Base-by-base conservation (phyloP, 192 early-diverging fungal species). In the Coemansia sp. region DNA sequence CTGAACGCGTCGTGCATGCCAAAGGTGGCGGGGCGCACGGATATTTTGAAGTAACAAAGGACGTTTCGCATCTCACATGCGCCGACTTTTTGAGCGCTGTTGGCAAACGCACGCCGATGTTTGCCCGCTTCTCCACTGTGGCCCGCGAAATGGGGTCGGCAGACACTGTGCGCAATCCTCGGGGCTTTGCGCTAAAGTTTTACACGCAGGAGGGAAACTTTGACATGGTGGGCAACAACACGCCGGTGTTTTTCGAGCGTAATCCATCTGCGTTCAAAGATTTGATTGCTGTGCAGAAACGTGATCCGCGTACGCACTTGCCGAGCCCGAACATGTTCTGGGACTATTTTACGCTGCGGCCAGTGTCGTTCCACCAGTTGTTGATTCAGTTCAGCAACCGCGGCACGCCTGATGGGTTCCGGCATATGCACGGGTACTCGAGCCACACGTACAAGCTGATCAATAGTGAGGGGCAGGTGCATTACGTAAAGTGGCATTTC, bases 401-500 rank as follows among this genome's bases (percentile, higher is more conserved):
- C 60, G 87, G 87, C 57, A 88, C 86, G 2, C 91, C 91, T 12
- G 72, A 84, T 54, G 85, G 84, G 6, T 88, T 70, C 85, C 63
- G 52, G 59, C 59, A 49, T 50, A 64, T 48, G 62, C 71, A 37
- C 47, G 72, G 50, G 65, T 62, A 49, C 79, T 78, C 51, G 74
- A 80, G 85, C 37, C 82, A 84, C 56, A 75, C 68, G 49, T 79
- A 78, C 55, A 63, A 84, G 65, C 75, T 87, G 46, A 82, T 84
- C 10, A 83, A 85, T 59, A 78, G 71, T 25, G 76, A 85, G 69
- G 86, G 86, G 69, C 81, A 74, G 5, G 72, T 78, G 59, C 83
- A 82, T 28, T 88, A 88, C 47, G 89, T 90, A 82, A 93, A 93
- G 82, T 91, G 89, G 86, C 90, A 93, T 75, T 91, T 87, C 81